These are phyloP conservation scores for Tulasnella sp. DNA, from an alignment of 768 basidiomycete species.

Conservation along the genomic window DNA sequence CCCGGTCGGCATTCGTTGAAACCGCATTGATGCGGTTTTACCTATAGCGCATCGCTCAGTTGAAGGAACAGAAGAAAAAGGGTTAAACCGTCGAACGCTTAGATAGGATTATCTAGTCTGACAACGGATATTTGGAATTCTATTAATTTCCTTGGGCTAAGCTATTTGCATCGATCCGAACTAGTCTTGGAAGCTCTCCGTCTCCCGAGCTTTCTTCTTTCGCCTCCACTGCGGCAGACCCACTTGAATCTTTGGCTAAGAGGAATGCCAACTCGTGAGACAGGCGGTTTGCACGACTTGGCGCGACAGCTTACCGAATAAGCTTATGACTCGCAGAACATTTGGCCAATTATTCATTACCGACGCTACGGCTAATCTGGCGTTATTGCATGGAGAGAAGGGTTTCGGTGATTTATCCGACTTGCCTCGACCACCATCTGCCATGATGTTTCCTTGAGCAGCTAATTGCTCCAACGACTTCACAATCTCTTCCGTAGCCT, in stretches of 20 bases:
- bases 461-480: slow-evolving; percentile 25
- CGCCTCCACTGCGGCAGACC: not conserved
- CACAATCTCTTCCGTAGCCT: slow-evolving; percentile 23
- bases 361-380: slow-evolving; percentile 24
- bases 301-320: slow-evolving; percentile 22
- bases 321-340: slow-evolving; percentile 27
- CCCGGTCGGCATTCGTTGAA: not conserved
- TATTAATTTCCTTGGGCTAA: not conserved
- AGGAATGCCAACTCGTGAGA: not conserved
- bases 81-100: not conserved
- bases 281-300: too few relatives aligned
- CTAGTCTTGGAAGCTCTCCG: slow-evolving; percentile 12
- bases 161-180: slow-evolving; percentile 12
- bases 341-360: slow-evolving; percentile 30
- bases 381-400: not conserved
- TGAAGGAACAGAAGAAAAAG: slow-evolving; percentile 69
- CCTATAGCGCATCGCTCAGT: slow-evolving; percentile 55
- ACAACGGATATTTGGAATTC: not conserved
- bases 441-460: slow-evolving; percentile 27
- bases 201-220: not conserved
- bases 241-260: not conserved
- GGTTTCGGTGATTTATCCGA: not conserved
- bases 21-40: not conserved
- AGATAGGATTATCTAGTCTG: not conserved
- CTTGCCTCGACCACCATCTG: slow-evolving; percentile 29